These are phyloP conservation scores for Aspergillus nanangensis DNA, from an alignment of 495 filamentous ascomycete species.

Conservation along the genomic window DNA sequence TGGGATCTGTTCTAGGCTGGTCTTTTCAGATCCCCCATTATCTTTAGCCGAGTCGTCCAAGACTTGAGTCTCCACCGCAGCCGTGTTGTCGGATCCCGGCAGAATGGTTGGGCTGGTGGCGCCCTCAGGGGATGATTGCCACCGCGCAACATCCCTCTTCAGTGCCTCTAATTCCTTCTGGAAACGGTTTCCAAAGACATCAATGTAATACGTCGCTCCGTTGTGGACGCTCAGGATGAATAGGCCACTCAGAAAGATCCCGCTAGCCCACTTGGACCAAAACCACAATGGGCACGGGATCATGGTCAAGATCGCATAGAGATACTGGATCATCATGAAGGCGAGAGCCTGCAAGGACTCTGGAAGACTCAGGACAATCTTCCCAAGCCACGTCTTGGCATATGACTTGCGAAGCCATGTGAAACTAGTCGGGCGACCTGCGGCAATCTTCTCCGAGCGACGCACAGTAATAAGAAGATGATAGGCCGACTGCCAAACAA, in stretches of 20 bases:
- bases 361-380: slow-evolving; percentile 75
- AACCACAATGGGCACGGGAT: slow-evolving; percentile 94
- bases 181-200: slow-evolving; percentile 93
- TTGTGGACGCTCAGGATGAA: slow-evolving; percentile 94
- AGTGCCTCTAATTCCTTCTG: slow-evolving; percentile 92
- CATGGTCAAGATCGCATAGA: slow-evolving; percentile 88
- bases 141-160: slow-evolving; percentile 83
- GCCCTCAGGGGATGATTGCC: slow-evolving; percentile 59
- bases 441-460: slow-evolving; percentile 88
- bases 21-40: slow-evolving; percentile 22
- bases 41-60: slow-evolving; percentile 4
- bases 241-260: slow-evolving; percentile 67
- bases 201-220: slow-evolving; percentile 94
- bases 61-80: slow-evolving; percentile 10
- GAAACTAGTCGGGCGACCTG: slow-evolving; percentile 91
- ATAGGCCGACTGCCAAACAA: slow-evolving; percentile 86
- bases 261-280: slow-evolving; percentile 78
- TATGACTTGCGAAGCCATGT: slow-evolving; percentile 95
- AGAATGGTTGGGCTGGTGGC: slow-evolving; percentile 24
- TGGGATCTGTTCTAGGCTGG: slow-evolving; percentile 38
- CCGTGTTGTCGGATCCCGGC: slow-evolving; percentile 16
- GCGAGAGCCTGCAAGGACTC: slow-evolving; percentile 72
- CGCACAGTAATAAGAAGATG: slow-evolving; percentile 93
- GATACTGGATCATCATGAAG: slow-evolving; percentile 95
- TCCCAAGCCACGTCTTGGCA: slow-evolving; percentile 80